Conservation (phyloP, 495 filamentous ascomycete species). For the Penicillium canariense region DNA sequence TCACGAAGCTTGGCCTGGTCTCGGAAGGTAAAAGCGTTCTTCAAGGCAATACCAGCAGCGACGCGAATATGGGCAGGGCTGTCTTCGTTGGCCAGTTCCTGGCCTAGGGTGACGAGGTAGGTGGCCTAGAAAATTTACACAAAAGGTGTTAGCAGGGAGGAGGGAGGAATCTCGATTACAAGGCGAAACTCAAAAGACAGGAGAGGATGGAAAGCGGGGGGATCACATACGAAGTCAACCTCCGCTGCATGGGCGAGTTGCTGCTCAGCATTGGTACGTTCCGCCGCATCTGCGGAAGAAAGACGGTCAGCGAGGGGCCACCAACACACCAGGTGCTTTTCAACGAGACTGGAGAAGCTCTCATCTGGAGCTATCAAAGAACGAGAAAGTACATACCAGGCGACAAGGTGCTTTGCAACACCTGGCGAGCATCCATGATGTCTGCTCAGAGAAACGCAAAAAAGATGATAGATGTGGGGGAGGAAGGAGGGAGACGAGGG, state of each 20-base stretch:
- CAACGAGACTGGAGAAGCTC: constrained; percentile 15
- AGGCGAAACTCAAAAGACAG: not conserved
- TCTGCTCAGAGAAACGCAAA: constrained; percentile 23
- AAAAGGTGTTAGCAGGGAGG: not conserved
- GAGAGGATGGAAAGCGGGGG: constrained; percentile 7
- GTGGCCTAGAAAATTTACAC: constrained; percentile 58
- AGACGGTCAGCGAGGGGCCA: constrained; percentile 22
- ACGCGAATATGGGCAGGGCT: constrained; percentile 79
- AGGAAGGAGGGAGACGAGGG: constrained; percentile 19
- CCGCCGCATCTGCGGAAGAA: constrained; percentile 68
- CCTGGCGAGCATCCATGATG: constrained; percentile 76
- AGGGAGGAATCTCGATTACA: not conserved
- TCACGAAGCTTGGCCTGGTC: constrained; percentile 82
- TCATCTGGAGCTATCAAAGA: constrained; percentile 1
- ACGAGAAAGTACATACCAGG: constrained; percentile 60
- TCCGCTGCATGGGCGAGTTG: constrained; percentile 91
- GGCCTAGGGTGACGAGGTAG: constrained; percentile 86
- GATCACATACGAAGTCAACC: constrained; percentile 82
- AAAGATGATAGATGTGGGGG: constrained; percentile 30
- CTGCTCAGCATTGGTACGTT: constrained; percentile 87
- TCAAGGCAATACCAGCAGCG: constrained; percentile 91
- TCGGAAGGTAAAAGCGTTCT: constrained; percentile 93
- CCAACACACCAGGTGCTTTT: constrained; percentile 1
- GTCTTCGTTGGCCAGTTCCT: constrained; percentile 89
- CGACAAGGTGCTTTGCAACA: constrained; percentile 89